Percentiles rank a stretch among this genome's conserved stretches.
These are phyloP conservation scores for Rhizoctonia solani DNA, from an alignment of 1,284 basidiomycete genomes.

Conservation along the genomic window DNA sequence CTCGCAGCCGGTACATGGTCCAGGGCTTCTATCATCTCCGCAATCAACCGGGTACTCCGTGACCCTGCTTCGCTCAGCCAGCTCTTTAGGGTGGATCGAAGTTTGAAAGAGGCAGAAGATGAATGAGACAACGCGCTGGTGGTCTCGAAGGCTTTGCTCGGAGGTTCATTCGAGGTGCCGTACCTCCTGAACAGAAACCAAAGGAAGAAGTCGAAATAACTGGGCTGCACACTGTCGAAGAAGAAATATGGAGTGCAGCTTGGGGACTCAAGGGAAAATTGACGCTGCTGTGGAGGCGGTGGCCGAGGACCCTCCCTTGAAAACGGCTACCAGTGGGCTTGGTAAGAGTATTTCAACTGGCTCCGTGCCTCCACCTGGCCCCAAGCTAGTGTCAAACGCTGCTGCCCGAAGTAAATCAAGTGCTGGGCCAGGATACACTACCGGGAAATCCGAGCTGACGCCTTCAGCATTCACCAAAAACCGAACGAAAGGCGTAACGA, in stretches of 20 bases:
- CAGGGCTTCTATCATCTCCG: slow-evolving; percentile 56
- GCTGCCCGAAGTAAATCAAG: slow-evolving; percentile 10
- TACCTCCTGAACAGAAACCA: slow-evolving; percentile 45
- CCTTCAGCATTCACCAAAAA: slow-evolving; percentile 6
- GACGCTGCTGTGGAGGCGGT: slow-evolving; percentile 84
- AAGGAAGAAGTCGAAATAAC: slow-evolving; percentile 68
- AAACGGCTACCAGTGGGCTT: slow-evolving; percentile 41
- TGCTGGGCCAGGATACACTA: slow-evolving; percentile 25
- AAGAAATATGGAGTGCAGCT: slow-evolving; percentile 96
- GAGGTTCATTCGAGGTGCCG: slow-evolving; percentile 58
- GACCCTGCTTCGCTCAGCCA: slow-evolving; percentile 55
- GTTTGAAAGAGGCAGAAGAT: slow-evolving; percentile 62
- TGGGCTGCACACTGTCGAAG: slow-evolving; percentile 84
- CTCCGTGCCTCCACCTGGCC: background rate
- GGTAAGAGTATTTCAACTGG: slow-evolving; percentile 37
- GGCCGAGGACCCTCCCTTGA: slow-evolving; percentile 52
- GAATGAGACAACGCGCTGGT: slow-evolving; percentile 65
- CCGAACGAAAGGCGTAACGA: slow-evolving; percentile 1
- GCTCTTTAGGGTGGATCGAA: slow-evolving; percentile 63
- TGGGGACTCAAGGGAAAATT: slow-evolving; percentile 96
- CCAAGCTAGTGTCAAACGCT: no score
- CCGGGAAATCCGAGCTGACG: background rate
- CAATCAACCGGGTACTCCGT: slow-evolving; percentile 60
- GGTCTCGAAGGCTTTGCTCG: slow-evolving; percentile 67
- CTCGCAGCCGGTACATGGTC: slow-evolving; percentile 66